Evolutionary conservation across 2,329 filamentous ascomycete species (phyloP).

Genomic region (Paradendryphiella salina): DNA sequence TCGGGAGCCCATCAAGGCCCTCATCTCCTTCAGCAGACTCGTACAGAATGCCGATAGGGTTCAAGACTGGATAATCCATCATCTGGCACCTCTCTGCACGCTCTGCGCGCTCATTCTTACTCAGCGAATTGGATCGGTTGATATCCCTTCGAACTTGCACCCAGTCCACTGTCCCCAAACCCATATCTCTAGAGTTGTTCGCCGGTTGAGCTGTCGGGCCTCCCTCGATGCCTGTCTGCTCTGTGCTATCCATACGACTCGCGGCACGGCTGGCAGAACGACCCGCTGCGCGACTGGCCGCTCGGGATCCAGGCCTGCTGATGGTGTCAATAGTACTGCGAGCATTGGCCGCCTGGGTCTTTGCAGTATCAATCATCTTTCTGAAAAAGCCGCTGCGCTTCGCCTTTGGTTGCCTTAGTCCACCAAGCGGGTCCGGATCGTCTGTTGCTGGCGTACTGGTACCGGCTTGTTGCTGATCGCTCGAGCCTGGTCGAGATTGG

Average conservation of each 20-base stretch:
- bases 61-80: slow-evolving; percentile 86
- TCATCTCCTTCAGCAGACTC: slow-evolving; percentile 89
- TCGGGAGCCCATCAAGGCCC: slow-evolving; percentile 77
- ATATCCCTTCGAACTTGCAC: slow-evolving; percentile 96
- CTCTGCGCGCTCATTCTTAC: slow-evolving; percentile 82
- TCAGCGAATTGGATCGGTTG: slow-evolving; percentile 91
- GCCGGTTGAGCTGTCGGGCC: slow-evolving; percentile 42
- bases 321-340: slow-evolving; percentile 76
- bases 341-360: slow-evolving; percentile 88
- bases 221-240: slow-evolving; percentile 59
- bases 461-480: slow-evolving; percentile 39
- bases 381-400: slow-evolving; percentile 88
- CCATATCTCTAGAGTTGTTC: slow-evolving; percentile 69
- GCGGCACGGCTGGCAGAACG: slow-evolving; percentile 44
- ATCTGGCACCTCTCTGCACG: slow-evolving; percentile 88
- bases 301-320: slow-evolving; percentile 50
- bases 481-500: slow-evolving; percentile 59
- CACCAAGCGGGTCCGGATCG: slow-evolving; percentile 71
- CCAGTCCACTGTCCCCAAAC: slow-evolving; percentile 76
- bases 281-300: slow-evolving; percentile 47
- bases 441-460: slow-evolving; percentile 65
- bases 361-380: slow-evolving; percentile 90
- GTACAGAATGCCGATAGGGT: slow-evolving; percentile 85
- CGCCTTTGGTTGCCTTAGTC: slow-evolving; percentile 75
- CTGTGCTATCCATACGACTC: slow-evolving; percentile 45